These are phyloP conservation scores for Pezicula carpinea DNA, from an alignment of 2,329 filamentous ascomycete genomes.

Conservation along the genomic window DNA sequence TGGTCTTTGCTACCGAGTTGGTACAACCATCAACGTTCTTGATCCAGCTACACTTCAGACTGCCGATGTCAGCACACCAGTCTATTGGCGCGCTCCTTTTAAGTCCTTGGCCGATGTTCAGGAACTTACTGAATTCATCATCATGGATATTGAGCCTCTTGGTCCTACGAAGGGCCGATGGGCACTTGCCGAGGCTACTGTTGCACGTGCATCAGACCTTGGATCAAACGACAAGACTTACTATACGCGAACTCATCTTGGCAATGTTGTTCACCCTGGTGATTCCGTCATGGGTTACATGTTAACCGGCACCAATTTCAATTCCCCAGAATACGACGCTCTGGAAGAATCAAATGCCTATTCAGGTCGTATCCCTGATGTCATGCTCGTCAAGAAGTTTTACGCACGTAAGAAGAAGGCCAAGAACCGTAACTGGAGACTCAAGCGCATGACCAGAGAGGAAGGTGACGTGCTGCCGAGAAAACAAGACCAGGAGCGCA, in stretches of 20 bases:
- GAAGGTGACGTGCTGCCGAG: constrained; percentile 82
- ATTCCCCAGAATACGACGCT: constrained; percentile 79
- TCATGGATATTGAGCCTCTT: constrained; percentile 87
- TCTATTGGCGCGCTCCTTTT: constrained; percentile 93
- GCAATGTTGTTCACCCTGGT: constrained; percentile 76
- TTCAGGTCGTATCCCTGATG: constrained; percentile 77
- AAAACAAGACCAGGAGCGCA: constrained; percentile 80
- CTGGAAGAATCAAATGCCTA: constrained; percentile 76
- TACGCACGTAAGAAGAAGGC: constrained; percentile 83
- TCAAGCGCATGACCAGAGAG: constrained; percentile 89
- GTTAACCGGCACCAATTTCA: constrained; percentile 84
- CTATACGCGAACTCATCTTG: constrained; percentile 86
- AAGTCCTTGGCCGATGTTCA: constrained; percentile 75
- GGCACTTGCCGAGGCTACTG: constrained; percentile 79
- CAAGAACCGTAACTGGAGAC: constrained; percentile 81
- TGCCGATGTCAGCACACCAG: constrained; percentile 72
- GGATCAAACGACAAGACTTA: constrained; percentile 83
- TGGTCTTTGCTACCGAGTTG: constrained; percentile 79
- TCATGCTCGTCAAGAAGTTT: constrained; percentile 94
- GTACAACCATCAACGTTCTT: constrained; percentile 83
- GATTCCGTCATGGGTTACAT: constrained; percentile 96
- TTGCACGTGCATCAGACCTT: constrained; percentile 82
- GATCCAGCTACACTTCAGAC: constrained; percentile 90
- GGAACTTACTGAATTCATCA: constrained; percentile 84
- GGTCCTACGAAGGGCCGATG: constrained; percentile 75